Evolutionary conservation across 176 grass and related monocot species (phyloP), one percentile per base, ranked within the genome.

Genomic region (Phoenix dactylifera): DNA sequence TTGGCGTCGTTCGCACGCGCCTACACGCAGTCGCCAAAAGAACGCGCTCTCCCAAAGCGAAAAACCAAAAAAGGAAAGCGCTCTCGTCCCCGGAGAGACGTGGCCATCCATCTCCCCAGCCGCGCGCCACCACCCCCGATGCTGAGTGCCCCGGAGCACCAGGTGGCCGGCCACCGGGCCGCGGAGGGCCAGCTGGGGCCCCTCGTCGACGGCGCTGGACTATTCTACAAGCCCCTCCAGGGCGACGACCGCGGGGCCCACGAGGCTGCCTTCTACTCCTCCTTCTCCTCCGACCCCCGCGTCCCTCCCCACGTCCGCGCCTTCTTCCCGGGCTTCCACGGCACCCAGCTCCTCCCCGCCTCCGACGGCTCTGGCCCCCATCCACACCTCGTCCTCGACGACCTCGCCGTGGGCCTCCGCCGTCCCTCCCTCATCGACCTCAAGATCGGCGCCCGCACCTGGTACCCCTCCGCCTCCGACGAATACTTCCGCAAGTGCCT

Each of bases 201-300:
- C 10, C 66, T 97, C 1, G 53, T 97, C 65, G 83, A 91, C 64
- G 73, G 69, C 50, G 16, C 68, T 0, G 87, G 87, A 14, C 69
- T 74, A 66, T 97, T 97, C 62, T 97, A 82, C 75, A 91, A 97
- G 68, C 87, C 83, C 26, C 78, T 97, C 49, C 78, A 79, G 68
- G 52, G 60, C 52, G 72, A 69, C 7, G 81, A 75, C 49, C 81
- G 84, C n/a, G 92, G 80, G 4, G 57, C 70, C 61, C 55, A 66
- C 18, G 87, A 97, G 78, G 49, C 78, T 57, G 54, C 69, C 61
- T 91, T 97, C 84, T 91, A 97, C 72, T 58, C 73, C 54, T 74
- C 78, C 16, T 80, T 88, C 78, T 73, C 62, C 26, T 59, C 81
- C 16, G 61, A 82, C 59, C 68, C 72, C 14, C 54, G 18, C 35